Evolutionary conservation across 139 green algal species (phyloP).

Genomic region (Helicosporidium sp.): DNA sequence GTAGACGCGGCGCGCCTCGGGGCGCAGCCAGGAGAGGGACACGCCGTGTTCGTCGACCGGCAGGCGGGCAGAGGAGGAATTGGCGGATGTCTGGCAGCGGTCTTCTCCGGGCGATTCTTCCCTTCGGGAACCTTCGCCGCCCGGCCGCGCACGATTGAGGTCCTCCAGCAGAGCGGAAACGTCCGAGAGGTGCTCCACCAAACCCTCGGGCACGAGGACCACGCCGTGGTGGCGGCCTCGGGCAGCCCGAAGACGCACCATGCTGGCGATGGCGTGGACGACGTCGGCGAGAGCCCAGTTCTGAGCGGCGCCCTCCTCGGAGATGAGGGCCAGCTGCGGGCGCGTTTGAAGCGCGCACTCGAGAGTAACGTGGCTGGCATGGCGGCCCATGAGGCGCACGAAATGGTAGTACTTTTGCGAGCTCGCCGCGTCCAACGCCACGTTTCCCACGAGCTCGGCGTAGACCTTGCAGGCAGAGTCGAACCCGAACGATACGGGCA

Average conservation of each 20-base stretch:
- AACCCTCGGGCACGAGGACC: constrained; percentile 37
- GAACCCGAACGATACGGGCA: constrained; percentile 42
- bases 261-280: constrained; percentile 11
- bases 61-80: too few species aligned
- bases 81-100: too few species aligned
- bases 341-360: constrained; percentile 44
- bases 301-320: constrained; percentile 26
- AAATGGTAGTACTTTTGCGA: constrained; percentile 52
- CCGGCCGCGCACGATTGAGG: too few species aligned
- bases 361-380: constrained; percentile 41
- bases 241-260: constrained; percentile 16
- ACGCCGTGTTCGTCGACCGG: too few species aligned
- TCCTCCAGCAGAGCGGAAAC: constrained; percentile 13
- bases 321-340: constrained; percentile 36
- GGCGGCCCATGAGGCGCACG: constrained; percentile 39
- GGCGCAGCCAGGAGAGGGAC: too few species aligned
- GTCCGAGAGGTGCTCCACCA: constrained; percentile 33
- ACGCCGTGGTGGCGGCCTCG: constrained; percentile 28
- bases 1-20: too few species aligned
- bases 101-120: too few species aligned
- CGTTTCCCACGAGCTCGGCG: constrained; percentile 39
- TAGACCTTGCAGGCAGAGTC: constrained; percentile 55
- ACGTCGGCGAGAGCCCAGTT: constrained; percentile 8
- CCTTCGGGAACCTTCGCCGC: too few species aligned
- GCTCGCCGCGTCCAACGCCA: constrained; percentile 28